Evolutionary conservation across 192 early-diverging fungal species (phyloP).

Genomic region (Piromyces sp.): DNA sequence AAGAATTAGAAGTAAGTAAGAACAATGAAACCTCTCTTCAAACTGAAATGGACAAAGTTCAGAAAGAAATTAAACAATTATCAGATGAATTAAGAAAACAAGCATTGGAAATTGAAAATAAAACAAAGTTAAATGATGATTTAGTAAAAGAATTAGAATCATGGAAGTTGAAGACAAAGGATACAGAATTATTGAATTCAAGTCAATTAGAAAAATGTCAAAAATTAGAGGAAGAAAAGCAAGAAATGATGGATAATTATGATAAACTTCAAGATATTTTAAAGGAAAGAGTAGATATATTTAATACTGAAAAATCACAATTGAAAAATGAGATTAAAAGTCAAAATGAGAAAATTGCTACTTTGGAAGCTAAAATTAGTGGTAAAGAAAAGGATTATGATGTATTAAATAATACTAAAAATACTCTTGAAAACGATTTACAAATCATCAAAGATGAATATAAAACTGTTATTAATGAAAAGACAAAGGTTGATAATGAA

Average conservation of each 20-base stretch:
- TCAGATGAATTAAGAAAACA: not conserved
- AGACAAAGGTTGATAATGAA: not conserved
- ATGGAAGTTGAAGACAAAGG: not conserved
- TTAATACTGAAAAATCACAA: not conserved
- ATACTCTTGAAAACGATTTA: not conserved
- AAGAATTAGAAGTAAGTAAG: not conserved
- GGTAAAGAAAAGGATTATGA: not conserved
- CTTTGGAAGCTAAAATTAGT: not conserved
- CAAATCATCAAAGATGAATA: not conserved
- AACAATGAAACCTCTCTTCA: not conserved
- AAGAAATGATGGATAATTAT: not conserved
- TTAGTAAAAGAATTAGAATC: not conserved
- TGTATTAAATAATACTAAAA: not conserved
- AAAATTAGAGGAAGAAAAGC: not conserved
- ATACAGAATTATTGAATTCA: not conserved
- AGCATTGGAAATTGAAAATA: not conserved
- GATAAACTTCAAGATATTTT: not conserved
- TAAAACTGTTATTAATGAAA: not conserved
- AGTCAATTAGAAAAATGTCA: not conserved
- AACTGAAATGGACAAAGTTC: not conserved
- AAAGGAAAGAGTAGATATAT: not conserved
- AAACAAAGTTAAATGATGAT: not conserved
- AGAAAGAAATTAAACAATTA: not conserved
- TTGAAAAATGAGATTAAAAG: not conserved
- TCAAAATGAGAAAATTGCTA: not conserved